Conservation (phyloP, 1,284 basidiomycete species). For the Porodaedalea pini region DNA sequence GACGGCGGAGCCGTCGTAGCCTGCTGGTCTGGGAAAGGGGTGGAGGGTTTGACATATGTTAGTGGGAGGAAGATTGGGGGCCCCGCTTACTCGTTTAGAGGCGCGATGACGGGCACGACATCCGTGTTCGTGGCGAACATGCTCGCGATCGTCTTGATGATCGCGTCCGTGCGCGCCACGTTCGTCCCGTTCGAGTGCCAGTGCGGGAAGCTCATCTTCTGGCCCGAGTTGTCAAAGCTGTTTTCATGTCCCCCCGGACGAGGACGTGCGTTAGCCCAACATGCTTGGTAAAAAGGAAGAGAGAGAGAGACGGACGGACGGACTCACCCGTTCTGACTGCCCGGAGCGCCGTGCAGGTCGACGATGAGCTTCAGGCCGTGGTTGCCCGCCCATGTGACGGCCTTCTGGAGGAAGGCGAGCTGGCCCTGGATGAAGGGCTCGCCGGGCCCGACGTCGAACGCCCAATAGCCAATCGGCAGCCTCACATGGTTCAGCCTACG, state of each 20-base stretch:
- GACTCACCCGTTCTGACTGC: conserved; percentile 75
- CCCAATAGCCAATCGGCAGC: conserved; percentile 91
- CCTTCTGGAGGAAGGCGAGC: conserved; percentile 66
- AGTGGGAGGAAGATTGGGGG: neutral
- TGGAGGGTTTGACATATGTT: neutral
- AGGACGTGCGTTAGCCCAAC: neutral
- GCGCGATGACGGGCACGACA: conserved; percentile 71
- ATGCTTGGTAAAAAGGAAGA: neutral
- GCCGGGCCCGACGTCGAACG: conserved; percentile 74
- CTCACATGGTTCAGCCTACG: conserved; percentile 78
- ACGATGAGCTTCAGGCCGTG: conserved; percentile 79
- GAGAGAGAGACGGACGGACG: neutral
- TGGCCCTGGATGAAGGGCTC: conserved; percentile 87
- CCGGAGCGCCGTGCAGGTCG: conserved; percentile 82
- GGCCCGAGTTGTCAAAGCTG: conserved; percentile 88
- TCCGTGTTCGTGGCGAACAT: conserved; percentile 53
- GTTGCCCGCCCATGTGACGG: conserved; percentile 74
- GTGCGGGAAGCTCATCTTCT: conserved; percentile 52
- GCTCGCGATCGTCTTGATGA: conserved; percentile 62
- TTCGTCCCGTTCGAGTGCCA: conserved; percentile 73
- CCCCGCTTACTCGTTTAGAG: conserved; percentile 67
- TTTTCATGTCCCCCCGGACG: neutral
- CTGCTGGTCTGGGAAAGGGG: conserved; percentile 62
- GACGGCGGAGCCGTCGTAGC: conserved; percentile 55
- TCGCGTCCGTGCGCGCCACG: conserved; percentile 64